Conservation (phyloP, 116 monocot genomes). For the Iris pallida region DNA sequence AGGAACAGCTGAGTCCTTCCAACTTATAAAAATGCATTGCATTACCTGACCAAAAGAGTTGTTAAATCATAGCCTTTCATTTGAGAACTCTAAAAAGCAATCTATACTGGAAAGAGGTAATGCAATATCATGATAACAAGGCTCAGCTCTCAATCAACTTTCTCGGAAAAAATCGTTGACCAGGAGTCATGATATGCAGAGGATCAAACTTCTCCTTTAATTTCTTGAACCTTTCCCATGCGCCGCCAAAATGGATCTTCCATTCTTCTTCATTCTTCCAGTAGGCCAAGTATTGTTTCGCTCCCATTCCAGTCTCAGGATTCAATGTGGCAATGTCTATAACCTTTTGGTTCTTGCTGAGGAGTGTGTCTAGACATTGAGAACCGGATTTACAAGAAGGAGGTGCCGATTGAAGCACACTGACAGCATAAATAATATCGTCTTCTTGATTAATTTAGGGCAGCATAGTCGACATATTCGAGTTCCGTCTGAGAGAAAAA, state of each 20-base stretch:
- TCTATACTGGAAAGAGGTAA: neutral
- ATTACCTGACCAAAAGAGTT: neutral
- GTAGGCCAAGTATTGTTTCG: slow-evolving; percentile 30
- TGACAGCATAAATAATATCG: slow-evolving; percentile 10
- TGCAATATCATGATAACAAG: neutral
- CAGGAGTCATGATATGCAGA: slow-evolving; percentile 13
- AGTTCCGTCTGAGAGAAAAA: slow-evolving; percentile 17
- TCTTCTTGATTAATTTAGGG: slow-evolving; percentile 8
- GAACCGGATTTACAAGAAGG: slow-evolving; percentile 6
- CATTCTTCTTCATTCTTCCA: slow-evolving; percentile 16
- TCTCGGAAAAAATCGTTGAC: slow-evolving; percentile 22
- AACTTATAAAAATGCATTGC: neutral
- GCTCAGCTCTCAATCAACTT: neutral
- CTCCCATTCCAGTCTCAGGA: slow-evolving; percentile 16
- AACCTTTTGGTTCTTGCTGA: slow-evolving; percentile 12
- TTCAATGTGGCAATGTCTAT: slow-evolving; percentile 9
- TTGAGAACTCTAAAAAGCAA: neutral
- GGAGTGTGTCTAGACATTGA: slow-evolving; percentile 6
- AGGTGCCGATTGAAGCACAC: slow-evolving; percentile 12
- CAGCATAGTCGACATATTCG: slow-evolving; percentile 18
- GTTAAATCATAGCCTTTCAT: neutral
- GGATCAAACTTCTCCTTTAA: slow-evolving; percentile 26
- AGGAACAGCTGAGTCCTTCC: neutral
- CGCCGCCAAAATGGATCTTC: slow-evolving; percentile 22
- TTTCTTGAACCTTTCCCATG: slow-evolving; percentile 14